These are phyloP conservation scores for Neotropicomus parvogracilis DNA, from an alignment of 1,284 basidiomycete species.

Conservation along the genomic window DNA sequence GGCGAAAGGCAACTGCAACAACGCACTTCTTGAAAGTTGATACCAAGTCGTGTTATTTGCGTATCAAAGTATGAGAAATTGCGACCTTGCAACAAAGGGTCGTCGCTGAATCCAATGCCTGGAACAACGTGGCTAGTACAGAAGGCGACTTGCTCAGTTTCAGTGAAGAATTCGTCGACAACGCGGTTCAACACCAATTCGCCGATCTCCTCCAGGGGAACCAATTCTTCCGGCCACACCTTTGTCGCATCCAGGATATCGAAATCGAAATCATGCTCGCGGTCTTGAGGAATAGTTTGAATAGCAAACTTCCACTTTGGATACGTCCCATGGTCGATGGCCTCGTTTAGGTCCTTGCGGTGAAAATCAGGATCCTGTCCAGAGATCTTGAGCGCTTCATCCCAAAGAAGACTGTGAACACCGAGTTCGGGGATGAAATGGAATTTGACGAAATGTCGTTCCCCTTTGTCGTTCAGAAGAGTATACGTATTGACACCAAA, in stretches of 20 bases:
- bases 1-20: neutral
- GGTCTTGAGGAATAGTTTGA: conserved; percentile 64
- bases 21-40: conserved; percentile 65
- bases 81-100: conserved; percentile 78
- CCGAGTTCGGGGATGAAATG: conserved; percentile 81
- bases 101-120: conserved; percentile 78
- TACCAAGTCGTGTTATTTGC: conserved; percentile 69
- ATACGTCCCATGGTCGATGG: conserved; percentile 64
- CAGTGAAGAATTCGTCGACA: conserved; percentile 76
- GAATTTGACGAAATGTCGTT: conserved; percentile 81
- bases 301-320: conserved; percentile 78
- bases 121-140: conserved; percentile 80
- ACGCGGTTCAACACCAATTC: conserved; percentile 67
- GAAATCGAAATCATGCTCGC: conserved; percentile 75
- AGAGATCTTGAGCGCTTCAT: conserved; percentile 78
- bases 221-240: conserved; percentile 75
- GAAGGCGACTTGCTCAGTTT: conserved; percentile 81
- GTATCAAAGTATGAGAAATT: conserved; percentile 87
- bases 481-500: conserved; percentile 84
- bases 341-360: conserved; percentile 74
- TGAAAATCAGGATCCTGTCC: conserved; percentile 84
- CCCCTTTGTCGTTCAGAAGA: conserved; percentile 60
- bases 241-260: conserved; percentile 86
- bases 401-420: conserved; percentile 81
- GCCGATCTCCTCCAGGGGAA: conserved; percentile 73